phyloP scores from a whole-genome alignment of 768 basidiomycete genomes.

The Russula brevipes region DNA sequence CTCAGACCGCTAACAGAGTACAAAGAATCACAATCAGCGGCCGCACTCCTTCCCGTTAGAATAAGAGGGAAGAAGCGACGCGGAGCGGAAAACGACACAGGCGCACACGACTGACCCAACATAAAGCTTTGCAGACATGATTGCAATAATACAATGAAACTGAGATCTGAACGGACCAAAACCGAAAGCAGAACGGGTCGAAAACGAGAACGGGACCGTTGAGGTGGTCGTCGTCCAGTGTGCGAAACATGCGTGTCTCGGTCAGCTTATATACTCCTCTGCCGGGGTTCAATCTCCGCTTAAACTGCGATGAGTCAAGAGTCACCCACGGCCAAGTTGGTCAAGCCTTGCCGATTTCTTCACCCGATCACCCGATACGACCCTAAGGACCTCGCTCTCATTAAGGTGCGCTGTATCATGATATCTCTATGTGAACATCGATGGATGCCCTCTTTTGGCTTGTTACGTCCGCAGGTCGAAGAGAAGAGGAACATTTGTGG shows the following conservation, averaged over 20 bases:
- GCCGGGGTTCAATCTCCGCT: constrained; percentile 48
- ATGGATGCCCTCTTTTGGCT: no score
- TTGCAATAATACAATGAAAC: constrained; percentile 28
- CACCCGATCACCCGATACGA: no score
- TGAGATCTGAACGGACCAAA: constrained; percentile 24
- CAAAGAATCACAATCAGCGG: constrained; percentile 51
- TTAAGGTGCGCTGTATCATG: no score
- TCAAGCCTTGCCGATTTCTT: no score
- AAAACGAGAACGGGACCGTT: constrained; percentile 20
- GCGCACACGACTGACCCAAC: constrained; percentile 85
- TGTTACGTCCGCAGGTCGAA: no score
- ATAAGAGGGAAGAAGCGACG: constrained; percentile 40
- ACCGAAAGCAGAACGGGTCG: constrained; percentile 22
- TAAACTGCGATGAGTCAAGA: constrained; percentile 27
- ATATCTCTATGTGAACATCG: no score
- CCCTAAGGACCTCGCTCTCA: no score
- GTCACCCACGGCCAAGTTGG: no score
- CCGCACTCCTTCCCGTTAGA: constrained; percentile 16
- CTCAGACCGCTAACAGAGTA: constrained; percentile 73
- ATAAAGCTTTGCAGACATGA: constrained; percentile 83
- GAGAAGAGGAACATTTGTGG: no score
- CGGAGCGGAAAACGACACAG: constrained; percentile 39
- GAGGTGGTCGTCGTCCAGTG: constrained; percentile 16
- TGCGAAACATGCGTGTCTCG: not conserved
- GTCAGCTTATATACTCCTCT: constrained; percentile 39